Percentiles rank a stretch among this genome's conserved stretches.
Evolutionary conservation across 2,329 filamentous ascomycete species (phyloP).

Genomic region (Plectosphaerella cucumerina): DNA sequence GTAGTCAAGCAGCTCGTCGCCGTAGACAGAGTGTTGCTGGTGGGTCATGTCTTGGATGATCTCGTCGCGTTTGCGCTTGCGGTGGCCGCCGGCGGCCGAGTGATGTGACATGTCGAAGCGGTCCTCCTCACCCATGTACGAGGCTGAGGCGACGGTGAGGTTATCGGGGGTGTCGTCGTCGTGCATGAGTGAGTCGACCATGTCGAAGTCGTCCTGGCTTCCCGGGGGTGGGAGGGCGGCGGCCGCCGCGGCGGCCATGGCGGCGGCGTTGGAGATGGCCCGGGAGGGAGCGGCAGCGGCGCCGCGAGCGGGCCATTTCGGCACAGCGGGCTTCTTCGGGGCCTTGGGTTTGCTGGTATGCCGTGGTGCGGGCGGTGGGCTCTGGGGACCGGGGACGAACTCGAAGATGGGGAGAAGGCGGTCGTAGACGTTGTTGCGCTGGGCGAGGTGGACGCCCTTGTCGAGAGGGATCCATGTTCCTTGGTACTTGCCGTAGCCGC

Average conservation of each 20-base stretch:
- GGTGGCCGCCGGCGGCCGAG: constrained; percentile 42
- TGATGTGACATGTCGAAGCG: constrained; percentile 66
- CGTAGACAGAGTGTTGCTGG: constrained; percentile 84
- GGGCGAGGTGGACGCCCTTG: constrained; percentile 75
- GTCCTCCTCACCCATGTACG: constrained; percentile 81
- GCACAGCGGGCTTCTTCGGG: constrained; percentile 60
- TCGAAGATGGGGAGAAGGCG: constrained; percentile 86
- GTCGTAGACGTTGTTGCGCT: constrained; percentile 81
- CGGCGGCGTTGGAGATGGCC: constrained; percentile 13
- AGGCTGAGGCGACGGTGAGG: constrained; percentile 76
- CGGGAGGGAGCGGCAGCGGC: constrained; percentile 4
- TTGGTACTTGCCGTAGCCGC: constrained; percentile 98
- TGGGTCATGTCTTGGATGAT: constrained; percentile 61
- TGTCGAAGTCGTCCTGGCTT: constrained; percentile 59
- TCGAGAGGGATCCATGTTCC: constrained; percentile 95
- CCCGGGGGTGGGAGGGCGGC: constrained; percentile 9
- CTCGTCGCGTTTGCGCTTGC: constrained; percentile 75
- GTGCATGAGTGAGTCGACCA: constrained; percentile 55
- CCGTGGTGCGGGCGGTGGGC: constrained; percentile 88
- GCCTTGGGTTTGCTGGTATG: constrained; percentile 85
- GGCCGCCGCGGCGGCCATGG: constrained; percentile 18
- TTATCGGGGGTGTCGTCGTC: constrained; percentile 83
- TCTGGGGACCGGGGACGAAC: constrained; percentile 77
- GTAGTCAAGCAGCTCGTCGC: constrained; percentile 91
- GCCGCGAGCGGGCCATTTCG: constrained; percentile 47